Evolutionary conservation across 805 yeast species (phyloP).

Genomic region (Nakazawaea wyomingensis): DNA sequence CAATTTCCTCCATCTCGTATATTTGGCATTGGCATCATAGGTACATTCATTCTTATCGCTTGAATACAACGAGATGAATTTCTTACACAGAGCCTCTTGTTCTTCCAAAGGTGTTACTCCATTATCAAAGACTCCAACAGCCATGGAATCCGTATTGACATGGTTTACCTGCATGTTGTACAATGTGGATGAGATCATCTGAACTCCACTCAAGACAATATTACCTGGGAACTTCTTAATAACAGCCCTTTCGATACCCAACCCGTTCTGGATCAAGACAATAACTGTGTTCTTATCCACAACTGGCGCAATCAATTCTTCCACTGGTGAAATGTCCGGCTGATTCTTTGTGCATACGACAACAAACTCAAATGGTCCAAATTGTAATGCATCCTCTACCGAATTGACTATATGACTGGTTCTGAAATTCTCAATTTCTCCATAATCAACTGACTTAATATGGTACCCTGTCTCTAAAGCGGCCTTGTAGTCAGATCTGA

Average conservation of each 20-base stretch:
- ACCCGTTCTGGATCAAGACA: constrained; percentile 36
- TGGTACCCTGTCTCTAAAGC: constrained; percentile 50
- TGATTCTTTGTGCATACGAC: constrained; percentile 59
- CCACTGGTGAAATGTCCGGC: constrained; percentile 55
- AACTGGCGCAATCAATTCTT: constrained; percentile 23
- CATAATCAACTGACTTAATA: constrained; percentile 60
- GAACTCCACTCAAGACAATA: constrained; percentile 33
- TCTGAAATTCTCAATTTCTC: constrained; percentile 45
- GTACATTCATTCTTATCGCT: constrained; percentile 24
- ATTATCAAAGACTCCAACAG: constrained; percentile 33
- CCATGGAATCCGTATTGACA: constrained; percentile 27
- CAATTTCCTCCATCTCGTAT: constrained; percentile 41
- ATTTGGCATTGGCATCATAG: constrained; percentile 32
- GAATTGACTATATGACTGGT: constrained; percentile 41
- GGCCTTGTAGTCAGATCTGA: constrained; percentile 58
- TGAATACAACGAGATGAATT: constrained; percentile 29
- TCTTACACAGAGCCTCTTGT: constrained; percentile 26
- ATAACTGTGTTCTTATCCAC: constrained; percentile 25
- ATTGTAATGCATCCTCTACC: constrained; percentile 40
- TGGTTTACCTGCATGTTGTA: constrained; percentile 28
- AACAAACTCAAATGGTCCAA: constrained; percentile 46
- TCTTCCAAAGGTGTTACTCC: constrained; percentile 19
- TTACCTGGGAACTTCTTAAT: constrained; percentile 28
- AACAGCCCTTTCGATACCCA: constrained; percentile 32
- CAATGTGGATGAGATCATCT: constrained; percentile 30